phyloP scores from a whole-genome alignment of 1,284 basidiomycete species.

The Ceratobasidium theobromae region DNA sequence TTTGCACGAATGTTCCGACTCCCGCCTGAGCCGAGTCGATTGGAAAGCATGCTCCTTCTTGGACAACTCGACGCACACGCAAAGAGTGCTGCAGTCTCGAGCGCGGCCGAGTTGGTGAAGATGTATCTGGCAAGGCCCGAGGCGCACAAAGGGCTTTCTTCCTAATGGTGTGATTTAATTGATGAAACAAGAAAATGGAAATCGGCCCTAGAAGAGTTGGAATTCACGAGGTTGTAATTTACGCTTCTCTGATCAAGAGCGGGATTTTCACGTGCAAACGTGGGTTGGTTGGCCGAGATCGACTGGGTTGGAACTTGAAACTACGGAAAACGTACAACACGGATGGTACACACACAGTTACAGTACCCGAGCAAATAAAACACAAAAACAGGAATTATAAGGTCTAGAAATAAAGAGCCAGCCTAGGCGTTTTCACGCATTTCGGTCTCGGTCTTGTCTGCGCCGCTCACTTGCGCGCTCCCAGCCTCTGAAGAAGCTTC shows the following conservation, averaged over 20 bases:
- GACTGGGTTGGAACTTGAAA: no score
- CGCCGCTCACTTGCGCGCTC: not conserved
- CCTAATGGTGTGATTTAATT: not conserved
- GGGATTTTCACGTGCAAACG: no score
- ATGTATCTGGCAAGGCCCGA: slow-evolving; percentile 62
- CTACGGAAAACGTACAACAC: not conserved
- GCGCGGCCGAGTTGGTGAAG: slow-evolving; percentile 69
- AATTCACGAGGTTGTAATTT: no score
- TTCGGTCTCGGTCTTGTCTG: slow-evolving; percentile 7
- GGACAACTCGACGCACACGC: slow-evolving; percentile 87
- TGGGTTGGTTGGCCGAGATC: no score
- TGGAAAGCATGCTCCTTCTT: slow-evolving; percentile 84
- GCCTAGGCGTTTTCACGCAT: slow-evolving; percentile 4
- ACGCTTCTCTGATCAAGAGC: no score
- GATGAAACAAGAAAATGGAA: not conserved
- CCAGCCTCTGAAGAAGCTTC: not conserved
- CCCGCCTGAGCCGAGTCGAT: slow-evolving; percentile 82
- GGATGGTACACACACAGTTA: not conserved
- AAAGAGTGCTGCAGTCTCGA: slow-evolving; percentile 70
- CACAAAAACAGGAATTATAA: not conserved
- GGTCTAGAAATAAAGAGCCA: not conserved
- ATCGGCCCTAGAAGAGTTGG: not conserved
- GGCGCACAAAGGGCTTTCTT: not conserved
- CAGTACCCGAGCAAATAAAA: not conserved
- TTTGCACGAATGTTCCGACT: slow-evolving; percentile 83